A percentile compares a stretch with the other conserved stretches of the same genome.
phyloP scores from a whole-genome alignment of 192 early-diverging fungal genomes.

The Blastocladiella britannica region DNA sequence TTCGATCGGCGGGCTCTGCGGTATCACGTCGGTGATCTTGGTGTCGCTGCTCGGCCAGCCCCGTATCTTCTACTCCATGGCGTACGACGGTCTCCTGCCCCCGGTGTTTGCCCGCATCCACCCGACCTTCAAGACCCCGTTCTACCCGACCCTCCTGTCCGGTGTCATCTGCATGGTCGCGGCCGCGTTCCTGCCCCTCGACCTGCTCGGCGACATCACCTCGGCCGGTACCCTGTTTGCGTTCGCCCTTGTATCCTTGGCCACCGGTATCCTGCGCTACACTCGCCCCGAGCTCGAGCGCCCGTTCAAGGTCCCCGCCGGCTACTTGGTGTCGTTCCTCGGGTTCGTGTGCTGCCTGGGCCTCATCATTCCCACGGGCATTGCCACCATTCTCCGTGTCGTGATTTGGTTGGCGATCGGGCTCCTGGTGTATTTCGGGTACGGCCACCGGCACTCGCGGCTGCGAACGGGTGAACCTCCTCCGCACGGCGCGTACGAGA shows the following conservation, averaged over 20 bases:
- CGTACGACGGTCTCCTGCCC: slow-evolving; percentile 69
- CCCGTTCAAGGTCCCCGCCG: slow-evolving; percentile 47
- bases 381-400: slow-evolving; percentile 44
- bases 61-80: slow-evolving; percentile 73
- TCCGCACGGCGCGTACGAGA: too few species aligned
- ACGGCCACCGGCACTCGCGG: slow-evolving; percentile 41
- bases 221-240: slow-evolving; percentile 67
- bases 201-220: slow-evolving; percentile 62
- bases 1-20: too few species aligned
- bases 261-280: slow-evolving; percentile 50
- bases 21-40: too few species aligned
- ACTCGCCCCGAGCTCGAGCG: slow-evolving; percentile 45
- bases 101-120: slow-evolving; percentile 45
- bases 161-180: slow-evolving; percentile 43
- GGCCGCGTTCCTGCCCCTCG: slow-evolving; percentile 56
- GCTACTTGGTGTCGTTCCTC: slow-evolving; percentile 38
- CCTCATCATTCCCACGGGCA: slow-evolving; percentile 42
- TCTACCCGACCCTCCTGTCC: slow-evolving; percentile 41
- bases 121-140: slow-evolving; percentile 50
- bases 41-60: slow-evolving; percentile 57
- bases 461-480: too few species aligned
- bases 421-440: slow-evolving; percentile 44
- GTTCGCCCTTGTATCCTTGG: slow-evolving; percentile 63
- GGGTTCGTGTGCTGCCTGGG: slow-evolving; percentile 36
- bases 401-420: slow-evolving; percentile 62